Evolutionary conservation across 257 asterid genomes (phyloP).

Genomic region (Plectranthus barbatus): DNA sequence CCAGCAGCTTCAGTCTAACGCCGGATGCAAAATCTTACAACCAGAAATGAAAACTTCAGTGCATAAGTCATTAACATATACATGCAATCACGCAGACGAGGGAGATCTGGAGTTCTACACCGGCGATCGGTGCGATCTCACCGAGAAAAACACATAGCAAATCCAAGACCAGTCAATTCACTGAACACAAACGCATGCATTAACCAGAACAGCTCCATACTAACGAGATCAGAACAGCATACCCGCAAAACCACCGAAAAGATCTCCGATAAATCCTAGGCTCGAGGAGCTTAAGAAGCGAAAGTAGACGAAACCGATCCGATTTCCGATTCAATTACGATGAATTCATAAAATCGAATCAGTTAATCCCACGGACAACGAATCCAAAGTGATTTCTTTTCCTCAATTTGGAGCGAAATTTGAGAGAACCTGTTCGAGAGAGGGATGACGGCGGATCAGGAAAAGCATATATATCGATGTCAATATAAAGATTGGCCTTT

Average conservation of each 20-base stretch:
- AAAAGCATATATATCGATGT: background rate
- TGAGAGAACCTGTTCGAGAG: conserved; percentile 14
- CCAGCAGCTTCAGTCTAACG: conserved; percentile 2
- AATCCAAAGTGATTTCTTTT: background rate
- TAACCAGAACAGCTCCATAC: conserved; percentile 11
- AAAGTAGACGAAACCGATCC: conserved; percentile 20
- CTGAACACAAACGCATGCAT: conserved; percentile 17
- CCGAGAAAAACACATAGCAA: conserved; percentile 3
- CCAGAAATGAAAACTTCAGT: background rate
- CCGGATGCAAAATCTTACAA: conserved; percentile 9
- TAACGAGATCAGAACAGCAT: conserved; percentile 31
- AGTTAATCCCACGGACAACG: background rate
- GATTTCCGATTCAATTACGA: conserved; percentile 18
- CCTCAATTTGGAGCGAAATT: conserved; percentile 12
- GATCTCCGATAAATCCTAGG: conserved; percentile 13
- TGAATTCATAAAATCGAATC: conserved; percentile 24
- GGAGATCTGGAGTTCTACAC: conserved; percentile 29
- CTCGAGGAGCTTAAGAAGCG: conserved; percentile 1
- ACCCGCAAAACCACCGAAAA: conserved; percentile 22
- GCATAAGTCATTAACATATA: background rate
- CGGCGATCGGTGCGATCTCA: conserved; percentile 21
- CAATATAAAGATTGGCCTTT: background rate
- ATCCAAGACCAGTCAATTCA: conserved; percentile 9
- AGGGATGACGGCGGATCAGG: conserved; percentile 42
- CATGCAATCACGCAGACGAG: conserved; percentile 13